A percentile compares a stretch with the other conserved stretches of the same genome.
phyloP scores from a whole-genome alignment of 768 basidiomycete genomes.

The Lentinula boryana region DNA sequence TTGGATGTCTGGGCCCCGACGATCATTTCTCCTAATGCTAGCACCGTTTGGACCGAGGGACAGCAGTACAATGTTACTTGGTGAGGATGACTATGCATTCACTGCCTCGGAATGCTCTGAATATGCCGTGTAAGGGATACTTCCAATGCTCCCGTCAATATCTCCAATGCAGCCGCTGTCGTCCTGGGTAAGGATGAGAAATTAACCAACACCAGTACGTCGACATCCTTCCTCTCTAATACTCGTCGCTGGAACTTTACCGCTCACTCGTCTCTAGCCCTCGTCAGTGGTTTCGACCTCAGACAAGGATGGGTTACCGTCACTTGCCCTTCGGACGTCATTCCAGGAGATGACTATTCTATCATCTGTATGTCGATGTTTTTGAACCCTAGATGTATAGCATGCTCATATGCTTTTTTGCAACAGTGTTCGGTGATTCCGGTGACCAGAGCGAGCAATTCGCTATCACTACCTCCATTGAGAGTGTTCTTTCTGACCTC shows the following conservation, averaged over 20 bases:
- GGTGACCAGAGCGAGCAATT: slow-evolving; percentile 22
- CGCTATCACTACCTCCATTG: slow-evolving; percentile 10
- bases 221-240: slow-evolving; percentile 2
- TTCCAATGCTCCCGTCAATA: slow-evolving; percentile 10
- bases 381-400: background rate
- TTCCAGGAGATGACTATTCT: slow-evolving; percentile 13
- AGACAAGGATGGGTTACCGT: slow-evolving; percentile 12
- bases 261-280: background rate
- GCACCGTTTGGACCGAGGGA: slow-evolving; percentile 3
- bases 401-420: background rate
- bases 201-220: slow-evolving; percentile 11
- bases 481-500: background rate
- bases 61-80: slow-evolving; percentile 11
- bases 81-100: slow-evolving; percentile 8
- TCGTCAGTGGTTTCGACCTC: slow-evolving; percentile 18
- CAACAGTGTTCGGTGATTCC: slow-evolving; percentile 26
- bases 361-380: slow-evolving; percentile 16
- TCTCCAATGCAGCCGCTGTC: slow-evolving; percentile 17
- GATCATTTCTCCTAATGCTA: slow-evolving; percentile 1
- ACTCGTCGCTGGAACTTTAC: background rate
- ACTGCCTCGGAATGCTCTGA: background rate
- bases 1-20: slow-evolving; percentile 7
- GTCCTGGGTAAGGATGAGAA: background rate
- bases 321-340: slow-evolving; percentile 12
- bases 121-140: slow-evolving; percentile 15